phyloP scores from a whole-genome alignment of 495 filamentous ascomycete species.

The Penicillium simplicissimum region DNA sequence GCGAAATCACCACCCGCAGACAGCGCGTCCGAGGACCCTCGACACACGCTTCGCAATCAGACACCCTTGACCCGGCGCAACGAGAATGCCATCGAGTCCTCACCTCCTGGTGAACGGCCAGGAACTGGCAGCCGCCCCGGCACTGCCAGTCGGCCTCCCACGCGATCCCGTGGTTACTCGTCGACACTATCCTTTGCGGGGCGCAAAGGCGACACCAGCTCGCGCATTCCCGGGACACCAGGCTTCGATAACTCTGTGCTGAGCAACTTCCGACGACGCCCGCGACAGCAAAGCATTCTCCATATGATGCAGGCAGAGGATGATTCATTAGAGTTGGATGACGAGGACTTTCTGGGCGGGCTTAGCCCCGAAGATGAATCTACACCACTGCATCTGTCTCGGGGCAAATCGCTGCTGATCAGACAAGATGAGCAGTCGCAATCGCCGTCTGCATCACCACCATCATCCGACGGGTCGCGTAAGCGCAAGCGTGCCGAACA shows the following conservation, averaged over 20 bases:
- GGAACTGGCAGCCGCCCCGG: conserved; percentile 41
- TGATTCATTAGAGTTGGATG: conserved; percentile 47
- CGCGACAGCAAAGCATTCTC: conserved; percentile 68
- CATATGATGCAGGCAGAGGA: conserved; percentile 60
- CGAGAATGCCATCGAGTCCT: conserved; percentile 45
- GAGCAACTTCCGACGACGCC: conserved; percentile 63
- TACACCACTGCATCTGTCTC: conserved; percentile 56
- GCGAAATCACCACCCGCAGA: conserved; percentile 16
- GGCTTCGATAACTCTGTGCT: conserved; percentile 56
- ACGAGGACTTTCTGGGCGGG: conserved; percentile 57
- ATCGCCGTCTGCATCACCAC: conserved; percentile 26
- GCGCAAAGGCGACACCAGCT: conserved; percentile 42
- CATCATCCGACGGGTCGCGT: conserved; percentile 34
- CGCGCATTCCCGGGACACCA: conserved; percentile 50
- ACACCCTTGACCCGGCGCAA: conserved; percentile 38
- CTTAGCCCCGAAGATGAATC: conserved; percentile 67
- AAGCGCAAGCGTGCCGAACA: conserved; percentile 39
- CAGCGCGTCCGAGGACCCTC: conserved; percentile 24
- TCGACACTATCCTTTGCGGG: conserved; percentile 46
- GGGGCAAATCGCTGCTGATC: conserved; percentile 33
- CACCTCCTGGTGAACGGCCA: conserved; percentile 36
- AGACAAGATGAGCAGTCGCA: conserved; percentile 20
- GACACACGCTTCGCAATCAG: conserved; percentile 31
- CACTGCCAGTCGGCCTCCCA: conserved; percentile 47
- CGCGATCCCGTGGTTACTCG: conserved; percentile 50